phyloP scores from a whole-genome alignment of 257 asterid genomes.

The Plantago major region DNA sequence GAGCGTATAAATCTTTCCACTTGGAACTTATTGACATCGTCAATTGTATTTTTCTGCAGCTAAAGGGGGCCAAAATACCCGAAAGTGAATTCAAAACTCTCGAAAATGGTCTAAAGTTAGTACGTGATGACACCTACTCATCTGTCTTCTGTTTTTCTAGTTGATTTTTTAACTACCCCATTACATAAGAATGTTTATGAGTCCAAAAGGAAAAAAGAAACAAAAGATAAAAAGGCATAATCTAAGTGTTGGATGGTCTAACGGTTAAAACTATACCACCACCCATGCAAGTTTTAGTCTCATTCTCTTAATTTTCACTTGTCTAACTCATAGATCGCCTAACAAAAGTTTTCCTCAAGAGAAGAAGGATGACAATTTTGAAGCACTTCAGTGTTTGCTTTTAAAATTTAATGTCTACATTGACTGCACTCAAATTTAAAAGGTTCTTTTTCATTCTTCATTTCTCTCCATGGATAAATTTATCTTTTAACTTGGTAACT shows the following conservation, averaged over 20 bases:
- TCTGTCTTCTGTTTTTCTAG: background rate
- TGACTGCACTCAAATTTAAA: background rate
- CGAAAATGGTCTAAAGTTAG: constrained; percentile 93
- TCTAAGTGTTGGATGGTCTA: too few relatives aligned
- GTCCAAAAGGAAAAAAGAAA: too few relatives aligned
- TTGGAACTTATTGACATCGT: constrained; percentile 13
- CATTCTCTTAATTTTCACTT: too few relatives aligned
- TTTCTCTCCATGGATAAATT: too few relatives aligned
- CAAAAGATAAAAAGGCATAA: too few relatives aligned
- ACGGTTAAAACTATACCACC: too few relatives aligned
- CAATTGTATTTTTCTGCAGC: constrained; percentile 53
- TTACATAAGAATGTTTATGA: background rate
- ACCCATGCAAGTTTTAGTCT: too few relatives aligned
- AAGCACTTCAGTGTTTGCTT: background rate
- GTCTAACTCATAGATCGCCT: too few relatives aligned
- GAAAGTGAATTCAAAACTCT: constrained; percentile 78
- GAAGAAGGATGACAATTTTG: background rate
- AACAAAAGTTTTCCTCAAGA: background rate
- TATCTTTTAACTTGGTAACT: too few relatives aligned
- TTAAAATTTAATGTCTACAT: background rate
- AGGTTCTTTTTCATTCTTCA: too few relatives aligned
- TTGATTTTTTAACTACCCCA: background rate
- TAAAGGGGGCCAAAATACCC: constrained; percentile 83
- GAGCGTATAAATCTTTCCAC: background rate
- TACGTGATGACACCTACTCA: constrained; percentile 7